Evolutionary conservation across 2,329 filamentous ascomycete genomes (phyloP).

Genomic region (Nakataea oryzae): DNA sequence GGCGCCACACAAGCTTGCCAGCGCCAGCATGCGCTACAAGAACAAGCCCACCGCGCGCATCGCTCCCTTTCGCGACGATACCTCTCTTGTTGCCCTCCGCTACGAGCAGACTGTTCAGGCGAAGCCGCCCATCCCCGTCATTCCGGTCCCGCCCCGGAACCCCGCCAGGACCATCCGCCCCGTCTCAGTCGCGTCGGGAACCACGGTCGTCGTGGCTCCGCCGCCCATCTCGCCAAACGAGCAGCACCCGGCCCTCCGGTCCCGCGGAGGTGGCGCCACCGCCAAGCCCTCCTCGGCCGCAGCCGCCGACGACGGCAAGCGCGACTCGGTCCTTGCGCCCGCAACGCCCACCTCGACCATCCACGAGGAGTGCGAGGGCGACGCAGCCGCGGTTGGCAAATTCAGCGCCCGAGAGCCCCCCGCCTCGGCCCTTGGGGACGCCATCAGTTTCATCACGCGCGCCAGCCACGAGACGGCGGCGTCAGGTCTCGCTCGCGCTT

Average conservation of each 20-base stretch:
- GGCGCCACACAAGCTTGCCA: conserved; percentile 30
- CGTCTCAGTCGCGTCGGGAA: conserved; percentile 11
- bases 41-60: conserved; percentile 23
- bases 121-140: conserved; percentile 44
- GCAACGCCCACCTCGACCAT: conserved; percentile 24
- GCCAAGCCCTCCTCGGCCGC: conserved; percentile 16
- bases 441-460: conserved; percentile 7
- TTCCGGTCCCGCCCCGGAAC: conserved; percentile 29
- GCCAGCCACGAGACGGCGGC: neutral
- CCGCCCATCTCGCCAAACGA: conserved; percentile 33
- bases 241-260: conserved; percentile 42
- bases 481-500: conserved; percentile 9
- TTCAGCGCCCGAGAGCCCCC: conserved; percentile 11
- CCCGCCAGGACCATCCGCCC: conserved; percentile 20
- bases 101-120: conserved; percentile 52
- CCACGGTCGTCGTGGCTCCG: conserved; percentile 21
- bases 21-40: conserved; percentile 27
- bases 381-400: conserved; percentile 10
- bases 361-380: conserved; percentile 21
- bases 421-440: conserved; percentile 17
- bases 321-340: conserved; percentile 41
- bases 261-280: conserved; percentile 13
- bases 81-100: conserved; percentile 40
- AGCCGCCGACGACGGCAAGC: conserved; percentile 32
- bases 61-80: conserved; percentile 35